Base-by-base conservation (phyloP, 2,329 filamentous ascomycete species). In the Torrubiella hemipterigena region DNA sequence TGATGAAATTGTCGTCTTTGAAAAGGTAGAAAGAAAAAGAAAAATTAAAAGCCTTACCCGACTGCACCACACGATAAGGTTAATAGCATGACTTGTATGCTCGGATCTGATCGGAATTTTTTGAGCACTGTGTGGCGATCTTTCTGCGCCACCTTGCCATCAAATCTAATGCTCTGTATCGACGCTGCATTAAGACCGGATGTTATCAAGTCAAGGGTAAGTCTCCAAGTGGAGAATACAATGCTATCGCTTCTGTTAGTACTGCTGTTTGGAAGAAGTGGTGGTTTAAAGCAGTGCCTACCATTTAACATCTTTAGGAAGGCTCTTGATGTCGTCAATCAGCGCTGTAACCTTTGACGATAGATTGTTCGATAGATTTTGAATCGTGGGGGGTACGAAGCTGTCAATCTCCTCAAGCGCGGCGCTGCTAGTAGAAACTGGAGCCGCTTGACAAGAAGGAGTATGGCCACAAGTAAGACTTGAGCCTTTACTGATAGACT, bases 11-110 rank as follows among this genome's bases (percentile, higher is more conserved):
- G n/a, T n/a, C n/a, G n/a, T n/a, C n/a, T n/a, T n/a, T n/a, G n/a
- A n/a, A n/a, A n/a, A n/a, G n/a, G n/a, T n/a, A n/a, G n/a, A n/a
- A n/a, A n/a, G n/a, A n/a, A n/a, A n/a, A n/a, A n/a, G n/a, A n/a
- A n/a, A n/a, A n/a, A n/a, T n/a, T n/a, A n/a, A n/a, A n/a, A n/a
- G n/a, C n/a, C n/a, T n/a, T n/a, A 65, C 62, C 67, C 65, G 15
- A 63, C 59, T n/a, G 64, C 63, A 21, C 63, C 68, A 31, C 67
- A 72, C 0, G 59, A 58, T 2, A 70, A 44, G 1, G 66, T 68
- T 1, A 70, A 42, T 0, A 72, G 50, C 32, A 68, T 54, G 4
- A 70, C 58, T 1, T 49, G 45, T 4, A 63, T 41, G 0, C 21
- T 34, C 0, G 53, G 43, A 8, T 69, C 53, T 0, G 29, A 41